Percentiles rank a stretch among this genome's conserved stretches.
phyloP scores from a whole-genome alignment of 495 filamentous ascomycete genomes.

The Tuber microsphaerosporum region DNA sequence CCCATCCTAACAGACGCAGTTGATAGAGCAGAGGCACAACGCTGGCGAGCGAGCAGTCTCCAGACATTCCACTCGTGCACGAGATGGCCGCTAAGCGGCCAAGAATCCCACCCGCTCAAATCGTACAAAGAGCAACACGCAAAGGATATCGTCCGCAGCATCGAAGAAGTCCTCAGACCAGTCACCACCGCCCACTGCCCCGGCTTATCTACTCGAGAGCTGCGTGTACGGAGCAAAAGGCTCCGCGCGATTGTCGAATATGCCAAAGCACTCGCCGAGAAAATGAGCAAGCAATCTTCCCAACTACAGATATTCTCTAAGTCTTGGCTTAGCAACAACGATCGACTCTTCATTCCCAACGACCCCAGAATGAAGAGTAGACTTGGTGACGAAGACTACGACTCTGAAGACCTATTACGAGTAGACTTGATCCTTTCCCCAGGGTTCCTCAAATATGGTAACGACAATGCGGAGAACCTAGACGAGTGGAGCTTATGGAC shows the following conservation, averaged over 20 bases:
- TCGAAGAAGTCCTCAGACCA: slow-evolving; percentile 3
- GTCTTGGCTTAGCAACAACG: slow-evolving; percentile 11
- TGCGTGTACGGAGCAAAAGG: background rate
- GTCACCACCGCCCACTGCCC: slow-evolving; percentile 9
- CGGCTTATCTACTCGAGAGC: background rate
- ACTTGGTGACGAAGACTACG: slow-evolving; percentile 13
- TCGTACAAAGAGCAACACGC: background rate
- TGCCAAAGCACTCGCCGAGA: background rate
- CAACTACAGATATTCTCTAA: slow-evolving; percentile 14
- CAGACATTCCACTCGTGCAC: background rate
- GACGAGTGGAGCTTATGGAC: slow-evolving; percentile 15
- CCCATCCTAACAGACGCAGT: slow-evolving; percentile 1
- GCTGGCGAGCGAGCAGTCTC: slow-evolving; percentile 15
- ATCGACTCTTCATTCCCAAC: slow-evolving; percentile 3
- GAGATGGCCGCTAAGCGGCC: background rate
- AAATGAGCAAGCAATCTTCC: slow-evolving; percentile 9
- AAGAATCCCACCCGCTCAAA: background rate
- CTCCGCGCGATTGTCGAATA: background rate
- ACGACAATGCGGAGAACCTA: slow-evolving; percentile 20
- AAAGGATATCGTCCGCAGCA: background rate
- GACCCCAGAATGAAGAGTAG: slow-evolving; percentile 14
- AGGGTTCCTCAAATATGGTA: slow-evolving; percentile 25
- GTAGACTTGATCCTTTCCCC: slow-evolving; percentile 20
- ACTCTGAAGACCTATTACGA: background rate
- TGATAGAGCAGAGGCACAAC: slow-evolving; percentile 17